These are phyloP conservation scores for Gnetum montanum DNA, from an alignment of 75 land plant genomes.

Conservation along the genomic window DNA sequence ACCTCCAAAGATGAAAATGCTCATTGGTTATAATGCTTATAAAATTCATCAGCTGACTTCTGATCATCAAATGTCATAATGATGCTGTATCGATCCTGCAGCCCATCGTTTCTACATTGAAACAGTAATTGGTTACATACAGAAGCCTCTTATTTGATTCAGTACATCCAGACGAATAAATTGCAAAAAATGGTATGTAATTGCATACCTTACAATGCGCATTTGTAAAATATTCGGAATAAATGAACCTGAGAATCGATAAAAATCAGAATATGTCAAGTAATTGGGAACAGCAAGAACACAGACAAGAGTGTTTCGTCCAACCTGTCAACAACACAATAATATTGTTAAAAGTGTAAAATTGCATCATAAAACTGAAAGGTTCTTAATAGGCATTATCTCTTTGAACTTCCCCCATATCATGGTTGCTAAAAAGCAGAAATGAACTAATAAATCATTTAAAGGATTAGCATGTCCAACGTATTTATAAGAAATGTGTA, in stretches of 20 bases:
- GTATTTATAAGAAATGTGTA: too few relatives aligned
- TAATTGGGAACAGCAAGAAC: slow-evolving; percentile 90
- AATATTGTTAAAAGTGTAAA: background rate
- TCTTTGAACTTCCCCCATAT: too few relatives aligned
- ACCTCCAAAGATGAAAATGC: slow-evolving; percentile 95
- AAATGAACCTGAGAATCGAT: slow-evolving; percentile 84
- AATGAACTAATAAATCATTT: too few relatives aligned
- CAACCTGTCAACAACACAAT: slow-evolving; percentile 30
- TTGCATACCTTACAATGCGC: slow-evolving; percentile 78
- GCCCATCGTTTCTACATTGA: slow-evolving; percentile 74
- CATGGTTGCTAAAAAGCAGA: too few relatives aligned
- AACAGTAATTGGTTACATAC: too few relatives aligned
- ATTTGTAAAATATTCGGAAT: slow-evolving; percentile 74
- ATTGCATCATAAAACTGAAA: too few relatives aligned
- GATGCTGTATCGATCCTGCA: slow-evolving; percentile 75
- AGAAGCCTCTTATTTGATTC: too few relatives aligned
- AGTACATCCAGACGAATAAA: too few relatives aligned
- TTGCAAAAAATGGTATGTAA: too few relatives aligned
- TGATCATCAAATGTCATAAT: slow-evolving; percentile 73
- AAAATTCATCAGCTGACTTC: slow-evolving; percentile 70
- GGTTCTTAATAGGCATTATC: too few relatives aligned
- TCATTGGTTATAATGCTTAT: slow-evolving; percentile 60
- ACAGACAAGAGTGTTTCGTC: slow-evolving; percentile 71
- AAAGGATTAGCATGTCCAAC: too few relatives aligned
- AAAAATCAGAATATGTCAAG: slow-evolving; percentile 96